A percentile compares a stretch with the other conserved stretches of the same genome.
phyloP scores from a whole-genome alignment of 306 rosid genomes.

The Abrus pulchellus region DNA sequence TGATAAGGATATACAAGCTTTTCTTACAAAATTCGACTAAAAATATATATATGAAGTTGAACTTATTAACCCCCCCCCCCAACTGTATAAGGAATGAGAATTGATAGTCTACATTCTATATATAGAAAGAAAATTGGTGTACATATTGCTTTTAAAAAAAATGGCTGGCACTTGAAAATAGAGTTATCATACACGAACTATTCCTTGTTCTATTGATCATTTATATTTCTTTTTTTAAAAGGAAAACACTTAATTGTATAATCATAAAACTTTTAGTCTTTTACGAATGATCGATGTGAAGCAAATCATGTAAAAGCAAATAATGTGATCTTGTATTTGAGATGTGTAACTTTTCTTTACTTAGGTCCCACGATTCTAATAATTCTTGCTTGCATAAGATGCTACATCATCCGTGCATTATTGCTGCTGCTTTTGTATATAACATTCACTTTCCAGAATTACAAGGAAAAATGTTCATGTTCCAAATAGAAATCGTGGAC shows the following conservation, averaged over 20 bases:
- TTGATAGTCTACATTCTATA: neutral
- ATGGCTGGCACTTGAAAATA: neutral
- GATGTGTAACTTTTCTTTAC: neutral
- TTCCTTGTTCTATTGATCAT: neutral
- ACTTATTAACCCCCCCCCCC: neutral
- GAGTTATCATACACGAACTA: neutral
- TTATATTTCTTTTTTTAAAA: neutral
- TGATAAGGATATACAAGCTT: neutral
- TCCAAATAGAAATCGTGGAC: too few species aligned
- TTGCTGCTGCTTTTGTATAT: neutral
- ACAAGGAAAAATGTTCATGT: too few species aligned
- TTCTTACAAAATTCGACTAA: too few species aligned
- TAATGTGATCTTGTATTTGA: neutral
- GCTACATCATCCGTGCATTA: neutral
- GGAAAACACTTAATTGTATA: too few species aligned
- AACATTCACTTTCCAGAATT: too few species aligned
- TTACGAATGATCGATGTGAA: neutral
- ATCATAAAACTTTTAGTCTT: too few species aligned
- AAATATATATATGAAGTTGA: neutral
- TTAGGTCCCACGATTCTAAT: slow-evolving; percentile 2
- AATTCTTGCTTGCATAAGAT: slow-evolving; percentile 11
- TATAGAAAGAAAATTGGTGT: neutral
- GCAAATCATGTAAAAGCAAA: slow-evolving; percentile 7
- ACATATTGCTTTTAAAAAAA: neutral
- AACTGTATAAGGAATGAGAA: neutral